A percentile compares a stretch with the other conserved stretches of the same genome.
Evolutionary conservation across 2,329 filamentous ascomycete species (phyloP).

Genomic region (Scedosporium aurantiacum): DNA sequence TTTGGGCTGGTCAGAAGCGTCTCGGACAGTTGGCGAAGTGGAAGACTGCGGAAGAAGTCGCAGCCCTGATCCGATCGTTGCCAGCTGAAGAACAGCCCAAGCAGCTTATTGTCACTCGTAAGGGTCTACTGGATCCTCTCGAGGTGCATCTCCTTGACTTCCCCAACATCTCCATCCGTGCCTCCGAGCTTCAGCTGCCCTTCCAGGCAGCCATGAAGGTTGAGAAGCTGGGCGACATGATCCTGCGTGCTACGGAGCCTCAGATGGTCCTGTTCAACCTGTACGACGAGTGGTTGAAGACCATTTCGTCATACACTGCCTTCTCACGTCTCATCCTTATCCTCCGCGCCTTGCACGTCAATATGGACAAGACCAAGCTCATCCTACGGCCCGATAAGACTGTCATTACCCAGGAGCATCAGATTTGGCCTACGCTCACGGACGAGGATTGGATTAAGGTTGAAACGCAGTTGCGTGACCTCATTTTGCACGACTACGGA

Average conservation of each 20-base stretch:
- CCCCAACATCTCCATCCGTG: constrained; percentile 96
- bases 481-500: constrained; percentile 96
- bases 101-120: constrained; percentile 94
- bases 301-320: constrained; percentile 94
- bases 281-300: constrained; percentile 98
- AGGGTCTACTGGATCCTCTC: constrained; percentile 90
- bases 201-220: constrained; percentile 99
- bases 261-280: constrained; percentile 99
- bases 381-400: constrained; percentile 93
- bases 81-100: constrained; percentile 98
- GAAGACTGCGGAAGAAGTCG: constrained; percentile 99
- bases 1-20: constrained; percentile 99
- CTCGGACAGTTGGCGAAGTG: constrained; percentile 95
- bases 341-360: constrained; percentile 88
- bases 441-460: constrained; percentile 99
- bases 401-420: constrained; percentile 95
- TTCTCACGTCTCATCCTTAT: constrained; percentile 94
- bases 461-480: constrained; percentile 88
- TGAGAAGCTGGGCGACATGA: constrained; percentile 98
- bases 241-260: constrained; percentile 91
- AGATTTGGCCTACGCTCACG: constrained; percentile 91
- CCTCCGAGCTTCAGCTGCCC: constrained; percentile 89
- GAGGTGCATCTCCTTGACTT: constrained; percentile 97
- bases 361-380: constrained; percentile 96
- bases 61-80: constrained; percentile 85